A percentile compares a stretch with the other conserved stretches of the same genome.
These are phyloP conservation scores for Houttuynia cordata DNA, from an alignment of 164 flowering plant genomes.

Conservation along the genomic window DNA sequence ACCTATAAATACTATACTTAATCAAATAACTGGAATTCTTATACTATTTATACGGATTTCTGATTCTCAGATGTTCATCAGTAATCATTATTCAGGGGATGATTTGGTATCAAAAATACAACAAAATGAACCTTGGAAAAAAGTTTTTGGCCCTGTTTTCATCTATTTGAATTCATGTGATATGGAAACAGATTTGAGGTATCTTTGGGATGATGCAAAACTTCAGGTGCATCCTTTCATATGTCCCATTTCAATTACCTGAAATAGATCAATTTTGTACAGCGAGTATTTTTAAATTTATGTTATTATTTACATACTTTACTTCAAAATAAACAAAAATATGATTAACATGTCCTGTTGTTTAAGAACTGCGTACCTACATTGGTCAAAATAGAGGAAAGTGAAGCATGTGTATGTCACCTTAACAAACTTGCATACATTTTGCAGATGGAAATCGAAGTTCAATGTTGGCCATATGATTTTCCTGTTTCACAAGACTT, in stretches of 20 bases:
- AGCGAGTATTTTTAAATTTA: neutral
- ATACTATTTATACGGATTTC: too few species aligned
- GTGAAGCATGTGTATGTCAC: too few species aligned
- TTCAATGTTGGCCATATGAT: constrained; percentile 72
- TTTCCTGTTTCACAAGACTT: constrained; percentile 72
- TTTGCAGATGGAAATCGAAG: constrained; percentile 51
- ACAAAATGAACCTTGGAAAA: constrained; percentile 77
- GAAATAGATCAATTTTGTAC: neutral
- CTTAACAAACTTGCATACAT: too few species aligned
- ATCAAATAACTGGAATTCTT: too few species aligned
- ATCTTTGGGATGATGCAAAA: constrained; percentile 73
- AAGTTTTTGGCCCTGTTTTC: constrained; percentile 88
- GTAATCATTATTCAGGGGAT: constrained; percentile 72
- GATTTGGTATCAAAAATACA: constrained; percentile 31
- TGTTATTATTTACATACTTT: too few species aligned
- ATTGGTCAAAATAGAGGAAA: too few species aligned
- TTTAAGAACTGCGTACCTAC: too few species aligned
- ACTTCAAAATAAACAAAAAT: too few species aligned
- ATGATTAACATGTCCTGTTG: too few species aligned
- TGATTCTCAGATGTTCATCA: constrained; percentile 46
- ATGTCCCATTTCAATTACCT: too few species aligned
- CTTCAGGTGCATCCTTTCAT: constrained; percentile 27
- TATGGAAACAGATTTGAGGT: constrained; percentile 17
- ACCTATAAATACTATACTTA: too few species aligned
- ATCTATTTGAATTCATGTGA: constrained; percentile 53